A percentile compares a stretch with the other conserved stretches of the same genome.
These are phyloP conservation scores for Penicillium canescens DNA, from an alignment of 495 filamentous ascomycete species.

Conservation along the genomic window DNA sequence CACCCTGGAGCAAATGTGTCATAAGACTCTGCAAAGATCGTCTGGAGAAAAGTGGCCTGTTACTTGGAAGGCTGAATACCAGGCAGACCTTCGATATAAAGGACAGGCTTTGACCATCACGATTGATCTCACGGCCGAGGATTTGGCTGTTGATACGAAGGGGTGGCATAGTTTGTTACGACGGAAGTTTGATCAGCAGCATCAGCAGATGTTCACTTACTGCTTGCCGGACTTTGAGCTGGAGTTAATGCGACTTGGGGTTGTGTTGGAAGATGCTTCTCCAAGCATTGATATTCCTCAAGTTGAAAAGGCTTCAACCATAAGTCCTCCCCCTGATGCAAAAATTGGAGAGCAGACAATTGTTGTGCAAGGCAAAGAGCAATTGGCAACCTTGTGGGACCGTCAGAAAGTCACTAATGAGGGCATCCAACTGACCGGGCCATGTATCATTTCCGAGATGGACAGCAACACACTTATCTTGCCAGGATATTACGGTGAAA, in stretches of 20 bases:
- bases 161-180: slow-evolving; percentile 28
- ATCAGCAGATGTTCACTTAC: slow-evolving; percentile 50
- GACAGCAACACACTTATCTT: slow-evolving; percentile 53
- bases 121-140: slow-evolving; percentile 32
- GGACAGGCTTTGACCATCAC: slow-evolving; percentile 50
- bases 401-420: slow-evolving; percentile 40
- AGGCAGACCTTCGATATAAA: slow-evolving; percentile 49
- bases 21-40: slow-evolving; percentile 18
- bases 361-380: slow-evolving; percentile 37
- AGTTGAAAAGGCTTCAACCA: slow-evolving; percentile 24
- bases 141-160: slow-evolving; percentile 22
- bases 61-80: slow-evolving; percentile 32
- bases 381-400: slow-evolving; percentile 44
- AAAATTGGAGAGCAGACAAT: slow-evolving; percentile 33
- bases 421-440: slow-evolving; percentile 38
- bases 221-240: slow-evolving; percentile 42
- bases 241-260: slow-evolving; percentile 48
- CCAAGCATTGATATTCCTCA: slow-evolving; percentile 36
- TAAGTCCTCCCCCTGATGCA: slow-evolving; percentile 31
- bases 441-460: slow-evolving; percentile 51
- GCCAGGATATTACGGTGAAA: slow-evolving; percentile 44
- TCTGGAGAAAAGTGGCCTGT: slow-evolving; percentile 16
- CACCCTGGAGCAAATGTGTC: slow-evolving; percentile 18
- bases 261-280: slow-evolving; percentile 42
- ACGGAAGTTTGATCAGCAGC: slow-evolving; percentile 38